Evolutionary conservation across 441 rosid genomes (phyloP), one percentile per base, ranked within the genome.

Genomic region (Arabidopsis lyrata): DNA sequence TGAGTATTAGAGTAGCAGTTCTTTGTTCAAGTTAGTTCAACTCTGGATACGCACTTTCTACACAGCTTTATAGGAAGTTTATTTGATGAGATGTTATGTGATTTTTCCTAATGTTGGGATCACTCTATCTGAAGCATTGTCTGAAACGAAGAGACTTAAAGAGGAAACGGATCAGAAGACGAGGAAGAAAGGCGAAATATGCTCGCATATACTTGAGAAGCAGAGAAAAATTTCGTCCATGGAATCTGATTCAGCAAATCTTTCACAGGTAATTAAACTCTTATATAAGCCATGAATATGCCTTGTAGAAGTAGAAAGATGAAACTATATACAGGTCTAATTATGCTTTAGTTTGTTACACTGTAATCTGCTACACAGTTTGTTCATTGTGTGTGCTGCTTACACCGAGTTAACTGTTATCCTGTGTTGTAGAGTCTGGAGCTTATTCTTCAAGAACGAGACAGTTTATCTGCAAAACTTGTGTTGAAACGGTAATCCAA

Each of bases 371-470:
- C 10, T 29, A 18, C 11, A 47, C 4, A 27, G 35, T 14, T 41
- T 9, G 49, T 31, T 12, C n/a, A 32, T 63, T 20, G 38, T 49
- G 15, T 35, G 29, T 68, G 8, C 8, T 67, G 63, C 29, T 74
- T 36, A 32, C 14, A 18, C 15, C 55, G 14, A 11, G 20, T 29
- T 3, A 35, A 29, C 2, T 76, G 29, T 41, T 71, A 41, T 41
- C 48, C 32, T 27, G 71, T 44, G 36, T 20, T 54, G 55, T 61
- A 77, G 81, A 72, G 64, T 16, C 9, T 88, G 81, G 89, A 82
- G 82, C 92, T 88, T 66, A 80, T 93, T 72, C 81, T 80, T 64
- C 90, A 84, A 73, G 88, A 91, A 77, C 84, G 81, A 59, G 73
- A 66, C 68, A 84, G 81, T 73, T 53, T 77, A 54, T 80, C 86